phyloP scores from a whole-genome alignment of 2,329 filamentous ascomycete genomes.

The Aureobasidium lini region DNA sequence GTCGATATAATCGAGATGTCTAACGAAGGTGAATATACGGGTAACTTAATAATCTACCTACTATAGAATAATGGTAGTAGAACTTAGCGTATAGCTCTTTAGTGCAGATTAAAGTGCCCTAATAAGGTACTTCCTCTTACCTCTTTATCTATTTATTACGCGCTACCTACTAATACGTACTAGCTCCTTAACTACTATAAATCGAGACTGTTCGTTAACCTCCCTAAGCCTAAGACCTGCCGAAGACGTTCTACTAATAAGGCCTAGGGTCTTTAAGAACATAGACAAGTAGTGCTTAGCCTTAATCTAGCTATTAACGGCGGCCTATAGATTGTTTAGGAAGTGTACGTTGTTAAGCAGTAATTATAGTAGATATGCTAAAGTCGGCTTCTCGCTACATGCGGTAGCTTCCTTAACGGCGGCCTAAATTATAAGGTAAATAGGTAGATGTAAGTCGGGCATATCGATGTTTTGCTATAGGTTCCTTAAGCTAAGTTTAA shows the following conservation, averaged over 20 bases:
- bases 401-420: conserved; percentile 69
- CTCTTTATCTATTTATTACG: too few relatives aligned
- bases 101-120: conserved; percentile 68
- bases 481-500: conserved; percentile 83
- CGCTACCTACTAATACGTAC: background rate
- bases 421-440: conserved; percentile 80
- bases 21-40: conserved; percentile 15
- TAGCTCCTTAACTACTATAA: conserved; percentile 10
- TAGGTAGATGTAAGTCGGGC: conserved; percentile 76
- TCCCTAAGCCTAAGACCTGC: background rate
- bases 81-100: conserved; percentile 61
- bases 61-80: conserved; percentile 68
- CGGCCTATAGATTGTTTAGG: conserved; percentile 86
- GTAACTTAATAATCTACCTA: conserved; percentile 58
- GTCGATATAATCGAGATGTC: conserved; percentile 68
- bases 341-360: conserved; percentile 86
- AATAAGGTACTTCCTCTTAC: conserved; percentile 58
- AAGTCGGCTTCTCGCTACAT: conserved; percentile 59
- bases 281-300: conserved; percentile 45
- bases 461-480: conserved; percentile 98
- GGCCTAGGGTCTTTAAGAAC: conserved; percentile 6
- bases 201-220: background rate
- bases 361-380: conserved; percentile 67
- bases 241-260: conserved; percentile 12
- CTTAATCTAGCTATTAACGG: conserved; percentile 97